Conservation (phyloP, 2,329 filamentous ascomycete genomes). For the Mollisiaceae sp. region DNA sequence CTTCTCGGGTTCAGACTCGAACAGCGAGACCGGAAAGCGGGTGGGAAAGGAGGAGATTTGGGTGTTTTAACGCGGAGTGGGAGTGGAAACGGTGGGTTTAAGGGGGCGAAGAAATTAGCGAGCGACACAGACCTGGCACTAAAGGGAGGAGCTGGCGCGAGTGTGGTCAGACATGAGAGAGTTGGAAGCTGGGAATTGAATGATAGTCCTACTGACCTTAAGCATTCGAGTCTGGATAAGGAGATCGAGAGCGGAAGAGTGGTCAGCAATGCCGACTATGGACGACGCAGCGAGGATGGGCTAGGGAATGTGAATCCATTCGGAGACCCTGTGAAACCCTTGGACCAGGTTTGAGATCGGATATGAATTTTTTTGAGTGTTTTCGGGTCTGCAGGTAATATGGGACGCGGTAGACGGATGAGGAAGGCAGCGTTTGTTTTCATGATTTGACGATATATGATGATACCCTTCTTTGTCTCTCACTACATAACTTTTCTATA, state of each 20-base stretch:
- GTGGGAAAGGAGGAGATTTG: conserved; percentile 12
- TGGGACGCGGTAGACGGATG: conserved; percentile 13
- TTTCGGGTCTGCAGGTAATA: neutral
- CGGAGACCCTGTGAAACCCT: conserved; percentile 38
- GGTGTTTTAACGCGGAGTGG: conserved; percentile 25
- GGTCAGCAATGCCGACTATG: conserved; percentile 33
- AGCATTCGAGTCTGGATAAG: conserved; percentile 31
- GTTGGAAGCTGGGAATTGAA: conserved; percentile 44
- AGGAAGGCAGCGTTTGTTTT: conserved; percentile 5
- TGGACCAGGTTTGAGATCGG: conserved; percentile 35
- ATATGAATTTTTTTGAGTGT: conserved; percentile 1
- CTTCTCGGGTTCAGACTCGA: conserved; percentile 38
- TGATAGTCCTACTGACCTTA: conserved; percentile 23
- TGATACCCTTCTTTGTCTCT: conserved; percentile 39
- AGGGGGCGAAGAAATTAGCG: conserved; percentile 40
- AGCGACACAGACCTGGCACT: conserved; percentile 39
- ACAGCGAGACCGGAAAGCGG: conserved; percentile 16
- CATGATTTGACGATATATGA: conserved; percentile 24
- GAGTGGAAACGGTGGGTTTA: conserved; percentile 39
- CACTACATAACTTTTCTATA: conserved; percentile 26
- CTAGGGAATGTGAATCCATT: conserved; percentile 36
- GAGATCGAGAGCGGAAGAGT: conserved; percentile 29
- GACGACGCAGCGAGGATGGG: conserved; percentile 34
- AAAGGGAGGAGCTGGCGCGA: conserved; percentile 34
- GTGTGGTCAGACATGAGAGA: conserved; percentile 37